Base-by-base conservation (phyloP, 2,329 filamentous ascomycete species). In the Fusarium neocosmosporiellum region DNA sequence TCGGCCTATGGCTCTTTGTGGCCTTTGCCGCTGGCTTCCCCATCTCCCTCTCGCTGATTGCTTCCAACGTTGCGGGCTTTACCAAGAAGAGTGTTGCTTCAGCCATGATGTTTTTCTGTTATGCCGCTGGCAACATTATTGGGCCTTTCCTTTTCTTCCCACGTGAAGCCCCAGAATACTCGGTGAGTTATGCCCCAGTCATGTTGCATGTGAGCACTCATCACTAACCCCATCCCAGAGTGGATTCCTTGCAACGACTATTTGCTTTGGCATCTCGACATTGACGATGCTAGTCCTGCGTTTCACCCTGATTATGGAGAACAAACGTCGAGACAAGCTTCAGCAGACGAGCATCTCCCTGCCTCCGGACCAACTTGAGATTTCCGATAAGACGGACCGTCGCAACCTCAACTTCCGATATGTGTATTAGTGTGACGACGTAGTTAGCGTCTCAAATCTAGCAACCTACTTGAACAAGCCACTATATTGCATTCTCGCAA, bases 21-120 rank as follows among this genome's bases (percentile, higher is more conserved):
- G 74, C 74, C 0, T 76, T 76, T 20, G 74, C 74, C 3, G 74
- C 74, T 3, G 74, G 72, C 0, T 72, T 76, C 5, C 74, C 74
- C 0, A 74, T 77, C 6, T 58, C 66, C 0, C 10, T 76, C 2
- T 76, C 74, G 0, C 60, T 76, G 72, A 29, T 76, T 2, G 71
- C 74, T 5, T 76, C 74, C 7, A 76, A 76, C 0, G 68, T 76
- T 1, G 74, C 72, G 7, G 74, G 74, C 0, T 76, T 75, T 20
- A 77, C 74, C 0, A 76, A 76, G 54, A 76, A 76, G 61, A 74
- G 68, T 20, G 68, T 75, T 2, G 72, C 74, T 1, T 65, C 72
- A 0, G 72, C 74, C 1, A 76, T 76, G 74, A 72, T 76, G 74
- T 75, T 76, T 3, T 72, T 75, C 63, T 66, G 72, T 3, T 77